Evolutionary conservation across 768 basidiomycete genomes (phyloP).

Genomic region (Suillus subalutaceus): DNA sequence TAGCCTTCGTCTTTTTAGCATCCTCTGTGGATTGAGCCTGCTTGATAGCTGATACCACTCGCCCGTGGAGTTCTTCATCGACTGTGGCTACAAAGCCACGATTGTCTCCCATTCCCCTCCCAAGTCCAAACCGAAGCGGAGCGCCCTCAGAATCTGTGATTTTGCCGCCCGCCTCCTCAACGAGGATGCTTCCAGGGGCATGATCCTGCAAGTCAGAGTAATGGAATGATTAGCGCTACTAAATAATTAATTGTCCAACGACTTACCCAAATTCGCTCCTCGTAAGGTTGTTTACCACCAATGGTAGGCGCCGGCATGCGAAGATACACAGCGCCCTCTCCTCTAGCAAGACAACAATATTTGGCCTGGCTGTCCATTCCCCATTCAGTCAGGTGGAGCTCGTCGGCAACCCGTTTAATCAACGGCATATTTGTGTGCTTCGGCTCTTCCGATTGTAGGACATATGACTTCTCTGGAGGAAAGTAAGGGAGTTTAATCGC

Average conservation of each 20-base stretch:
- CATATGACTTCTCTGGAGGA: constrained; percentile 51
- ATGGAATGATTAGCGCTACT: neutral
- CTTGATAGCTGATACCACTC: constrained; percentile 76
- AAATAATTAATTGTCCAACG: neutral
- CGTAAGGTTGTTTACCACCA: constrained; percentile 52
- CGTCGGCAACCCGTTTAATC: constrained; percentile 69
- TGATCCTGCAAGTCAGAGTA: constrained; percentile 64
- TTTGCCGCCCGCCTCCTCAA: constrained; percentile 89
- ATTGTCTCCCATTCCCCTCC: constrained; percentile 84
- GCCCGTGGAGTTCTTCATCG: constrained; percentile 66
- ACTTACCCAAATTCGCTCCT: constrained; percentile 95
- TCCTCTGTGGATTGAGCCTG: constrained; percentile 47
- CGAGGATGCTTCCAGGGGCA: constrained; percentile 81
- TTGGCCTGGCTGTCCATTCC: constrained; percentile 98
- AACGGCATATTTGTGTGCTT: constrained; percentile 90
- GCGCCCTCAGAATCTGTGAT: constrained; percentile 83
- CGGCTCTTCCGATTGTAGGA: constrained; percentile 92
- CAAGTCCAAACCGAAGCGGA: constrained; percentile 83
- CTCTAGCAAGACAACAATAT: constrained; percentile 83
- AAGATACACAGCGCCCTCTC: constrained; percentile 83
- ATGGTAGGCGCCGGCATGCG: constrained; percentile 70
- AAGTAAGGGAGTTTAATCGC: constrained; percentile 36
- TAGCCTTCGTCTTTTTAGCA: constrained; percentile 14
- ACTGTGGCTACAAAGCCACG: constrained; percentile 81
- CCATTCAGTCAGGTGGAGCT: constrained; percentile 62